A percentile compares a stretch with the other conserved stretches of the same genome.
Conservation (phyloP, 306 rosid genomes). For the Corylus americana region DNA sequence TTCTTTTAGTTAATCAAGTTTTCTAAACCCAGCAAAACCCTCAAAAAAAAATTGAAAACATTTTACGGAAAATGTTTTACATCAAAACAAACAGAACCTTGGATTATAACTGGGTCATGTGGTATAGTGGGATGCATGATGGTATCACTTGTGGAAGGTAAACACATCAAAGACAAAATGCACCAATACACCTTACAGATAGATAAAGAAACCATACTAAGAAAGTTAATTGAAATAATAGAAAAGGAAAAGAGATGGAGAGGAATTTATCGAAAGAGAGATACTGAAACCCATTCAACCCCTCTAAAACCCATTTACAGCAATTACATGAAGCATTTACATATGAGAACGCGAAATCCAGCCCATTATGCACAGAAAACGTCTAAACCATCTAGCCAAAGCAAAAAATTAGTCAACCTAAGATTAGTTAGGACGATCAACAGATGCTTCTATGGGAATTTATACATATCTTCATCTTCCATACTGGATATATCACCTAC, state of each 20-base stretch:
- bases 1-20: no score
- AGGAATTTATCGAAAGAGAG: neutral
- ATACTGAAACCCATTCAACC: neutral
- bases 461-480: constrained; percentile 47
- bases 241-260: neutral
- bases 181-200: neutral
- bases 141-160: no score
- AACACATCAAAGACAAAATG: no score
- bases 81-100: no score
- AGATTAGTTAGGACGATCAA: constrained; percentile 19
- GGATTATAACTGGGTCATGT: no score
- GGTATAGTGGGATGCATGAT: no score
- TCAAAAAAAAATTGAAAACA: no score
- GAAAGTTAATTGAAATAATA: neutral
- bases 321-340: neutral
- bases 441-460: constrained; percentile 31
- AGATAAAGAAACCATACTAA: neutral
- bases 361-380: constrained; percentile 21
- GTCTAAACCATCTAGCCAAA: constrained; percentile 21
- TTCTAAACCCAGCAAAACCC: no score
- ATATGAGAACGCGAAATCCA: neutral
- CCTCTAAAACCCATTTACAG: neutral
- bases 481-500: constrained; percentile 22
- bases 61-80: no score
- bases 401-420: constrained; percentile 21